Base-by-base conservation (phyloP, 768 basidiomycete species). In the Boletellus emodensis region DNA sequence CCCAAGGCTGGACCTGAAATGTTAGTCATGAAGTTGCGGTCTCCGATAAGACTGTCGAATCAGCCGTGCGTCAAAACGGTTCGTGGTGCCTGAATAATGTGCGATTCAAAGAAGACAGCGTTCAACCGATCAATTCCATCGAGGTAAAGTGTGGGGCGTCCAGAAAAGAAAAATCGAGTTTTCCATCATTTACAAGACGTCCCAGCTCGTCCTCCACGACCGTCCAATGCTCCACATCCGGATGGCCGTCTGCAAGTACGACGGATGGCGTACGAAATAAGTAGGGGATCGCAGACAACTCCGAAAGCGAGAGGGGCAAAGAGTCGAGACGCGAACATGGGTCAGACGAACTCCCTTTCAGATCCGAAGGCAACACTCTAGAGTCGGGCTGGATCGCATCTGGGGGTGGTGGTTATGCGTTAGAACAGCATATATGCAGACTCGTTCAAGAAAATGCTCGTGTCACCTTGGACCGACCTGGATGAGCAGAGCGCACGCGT, bases 251-350 rank as follows among this genome's bases (percentile, higher is more conserved):
- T 2, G 43, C 1, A 22, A 6, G 20, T 3, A 63, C 43, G 10
- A 37, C 6, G 30, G 47, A 9, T 2, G 65, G 67, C 15, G 65
- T 58, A 37, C 60, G 48, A 46, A 62, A 67, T 11, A 69, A 38
- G 39, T 65, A 69, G 1, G 65, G 67, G 4, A 66, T 60, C 17
- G 67, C 67, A 4, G 67, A 69, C 40, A 67, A 62, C 22, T 65
- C 62, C 26, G 48, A 58, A 42, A 46, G 50, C 6, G 56, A 33
- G 17, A 55, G 48, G 3, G 60, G 28, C 38, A 3, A 14, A 36
- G 60, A 49, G 20, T 57, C 62, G 43, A 58, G 53, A 37, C 47
- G 53, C 10, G 32, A 32, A 28, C 12, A 47, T 14, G 28, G 20
- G 41, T 30, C 24, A 6, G 36, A 42, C 5, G 22, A 15, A 37